phyloP scores from a whole-genome alignment of 2,329 filamentous ascomycete species.

The Nigrograna mackinnonii region DNA sequence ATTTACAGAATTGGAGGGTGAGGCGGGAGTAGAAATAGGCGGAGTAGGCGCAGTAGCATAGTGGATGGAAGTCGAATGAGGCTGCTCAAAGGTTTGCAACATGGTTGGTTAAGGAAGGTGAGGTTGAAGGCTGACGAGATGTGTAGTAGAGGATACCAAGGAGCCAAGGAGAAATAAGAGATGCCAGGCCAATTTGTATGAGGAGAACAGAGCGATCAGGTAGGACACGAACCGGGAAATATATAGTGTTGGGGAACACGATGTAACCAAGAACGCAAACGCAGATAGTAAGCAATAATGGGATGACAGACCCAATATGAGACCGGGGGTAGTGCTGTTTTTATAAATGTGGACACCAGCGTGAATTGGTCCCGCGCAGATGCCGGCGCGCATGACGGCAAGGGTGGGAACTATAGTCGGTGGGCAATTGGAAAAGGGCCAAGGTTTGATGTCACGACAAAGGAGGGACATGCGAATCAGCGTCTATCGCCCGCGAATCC shows the following conservation, averaged over 20 bases:
- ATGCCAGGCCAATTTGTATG: slow-evolving; percentile 9
- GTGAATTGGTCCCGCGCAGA: slow-evolving; percentile 26
- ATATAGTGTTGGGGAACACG: slow-evolving; percentile 27
- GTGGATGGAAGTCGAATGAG: slow-evolving; percentile 27
- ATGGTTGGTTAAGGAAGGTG: slow-evolving; percentile 19
- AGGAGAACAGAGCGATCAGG: slow-evolving; percentile 10
- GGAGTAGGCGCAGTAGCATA: slow-evolving; percentile 35
- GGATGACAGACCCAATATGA: slow-evolving; percentile 8
- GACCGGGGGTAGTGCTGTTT: slow-evolving; percentile 24
- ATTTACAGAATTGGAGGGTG: slow-evolving; percentile 26
- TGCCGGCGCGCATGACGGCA: slow-evolving; percentile 37
- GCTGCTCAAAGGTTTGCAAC: slow-evolving; percentile 38
- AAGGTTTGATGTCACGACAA: slow-evolving; percentile 36
- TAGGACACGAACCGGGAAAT: slow-evolving; percentile 16
- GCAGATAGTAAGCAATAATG: slow-evolving; percentile 26
- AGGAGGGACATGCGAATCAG: slow-evolving; percentile 23
- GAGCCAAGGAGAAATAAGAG: slow-evolving; percentile 9
- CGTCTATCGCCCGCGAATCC: slow-evolving; percentile 17
- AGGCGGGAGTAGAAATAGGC: slow-evolving; percentile 28
- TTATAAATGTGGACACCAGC: slow-evolving; percentile 25
- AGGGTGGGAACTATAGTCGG: slow-evolving; percentile 31
- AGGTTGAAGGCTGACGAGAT: not conserved
- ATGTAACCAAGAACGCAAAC: slow-evolving; percentile 21
- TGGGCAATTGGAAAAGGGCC: slow-evolving; percentile 24
- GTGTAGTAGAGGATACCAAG: slow-evolving; percentile 1